A percentile compares a stretch with the other conserved stretches of the same genome.
phyloP scores from a whole-genome alignment of 257 asterid species.

The Lavandula angustifolia region DNA sequence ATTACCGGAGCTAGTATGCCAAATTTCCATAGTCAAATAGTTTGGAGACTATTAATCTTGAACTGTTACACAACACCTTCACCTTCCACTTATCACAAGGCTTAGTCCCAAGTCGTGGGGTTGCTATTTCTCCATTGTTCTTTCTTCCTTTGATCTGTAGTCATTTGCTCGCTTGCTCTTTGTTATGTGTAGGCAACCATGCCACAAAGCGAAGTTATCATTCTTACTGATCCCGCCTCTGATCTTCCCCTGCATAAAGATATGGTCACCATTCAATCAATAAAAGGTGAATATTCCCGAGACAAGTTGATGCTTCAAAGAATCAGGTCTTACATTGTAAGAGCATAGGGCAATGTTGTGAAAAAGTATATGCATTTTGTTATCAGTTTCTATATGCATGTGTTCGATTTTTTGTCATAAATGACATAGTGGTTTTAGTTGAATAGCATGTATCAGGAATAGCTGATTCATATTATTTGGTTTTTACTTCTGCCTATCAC shows the following conservation, averaged over 20 bases:
- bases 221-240: constrained; percentile 79
- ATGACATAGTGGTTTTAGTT: constrained; percentile 5
- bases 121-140: not conserved
- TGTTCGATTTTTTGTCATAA: constrained; percentile 5
- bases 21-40: not conserved
- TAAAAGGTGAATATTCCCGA: constrained; percentile 98
- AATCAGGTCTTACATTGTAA: constrained; percentile 99
- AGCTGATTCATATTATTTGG: constrained; percentile 16
- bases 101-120: constrained; percentile 1
- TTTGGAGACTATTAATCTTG: constrained; percentile 10
- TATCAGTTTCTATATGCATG: constrained; percentile 26
- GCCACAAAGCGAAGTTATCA: constrained; percentile 70
- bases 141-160: constrained; percentile 3
- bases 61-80: not conserved
- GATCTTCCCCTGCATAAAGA: constrained; percentile 66
- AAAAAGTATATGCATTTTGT: constrained; percentile 35
- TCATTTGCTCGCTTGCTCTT: constrained; percentile 17
- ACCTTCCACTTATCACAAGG: not conserved
- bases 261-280: constrained; percentile 63
- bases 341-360: constrained; percentile 50
- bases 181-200: constrained; percentile 59
- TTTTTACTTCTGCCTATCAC: constrained; percentile 10
- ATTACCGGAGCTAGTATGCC: not conserved
- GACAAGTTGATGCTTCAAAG: constrained; percentile 99
- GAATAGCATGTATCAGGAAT: not conserved